phyloP scores from a whole-genome alignment of 148 eudicot genomes.

The Silene uniflora region DNA sequence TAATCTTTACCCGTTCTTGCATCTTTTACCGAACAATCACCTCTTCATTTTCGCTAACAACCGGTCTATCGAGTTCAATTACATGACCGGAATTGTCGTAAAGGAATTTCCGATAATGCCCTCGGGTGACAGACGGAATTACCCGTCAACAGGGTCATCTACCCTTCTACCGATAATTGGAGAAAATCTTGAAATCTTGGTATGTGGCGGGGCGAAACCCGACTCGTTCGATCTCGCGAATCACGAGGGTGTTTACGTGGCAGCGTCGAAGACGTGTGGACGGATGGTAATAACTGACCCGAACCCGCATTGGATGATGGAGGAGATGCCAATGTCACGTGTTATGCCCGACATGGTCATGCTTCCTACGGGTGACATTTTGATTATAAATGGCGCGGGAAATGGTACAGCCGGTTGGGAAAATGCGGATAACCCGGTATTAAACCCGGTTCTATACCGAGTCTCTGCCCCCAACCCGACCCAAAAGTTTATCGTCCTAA shows the following conservation, averaged over 20 bases:
- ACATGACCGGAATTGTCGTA: constrained; percentile 28
- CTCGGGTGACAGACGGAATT: constrained; percentile 46
- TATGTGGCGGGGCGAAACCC: constrained; percentile 73
- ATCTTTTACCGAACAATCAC: constrained; percentile 60
- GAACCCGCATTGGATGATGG: constrained; percentile 61
- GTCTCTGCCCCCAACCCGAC: constrained; percentile 31
- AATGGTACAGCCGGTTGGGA: constrained; percentile 95
- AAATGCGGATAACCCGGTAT: constrained; percentile 53
- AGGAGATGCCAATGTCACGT: constrained; percentile 64
- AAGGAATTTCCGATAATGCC: constrained; percentile 60
- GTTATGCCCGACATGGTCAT: constrained; percentile 79
- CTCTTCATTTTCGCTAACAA: constrained; percentile 77
- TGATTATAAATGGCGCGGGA: constrained; percentile 69
- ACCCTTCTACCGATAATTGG: constrained; percentile 50
- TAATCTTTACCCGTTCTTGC: constrained; percentile 89
- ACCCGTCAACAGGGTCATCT: constrained; percentile 80
- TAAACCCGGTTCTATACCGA: constrained; percentile 53
- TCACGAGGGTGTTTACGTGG: constrained; percentile 23
- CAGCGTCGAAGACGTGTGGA: constrained; percentile 54
- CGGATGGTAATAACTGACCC: constrained; percentile 39
- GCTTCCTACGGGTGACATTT: constrained; percentile 63
- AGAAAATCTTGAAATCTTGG: constrained; percentile 47
- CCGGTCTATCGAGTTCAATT: constrained; percentile 51
- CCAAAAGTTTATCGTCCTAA: constrained; percentile 38
- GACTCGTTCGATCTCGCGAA: constrained; percentile 42